A percentile compares a stretch with the other conserved stretches of the same genome.
These are phyloP conservation scores for Escovopsis weberi DNA, from an alignment of 2,329 filamentous ascomycete species.

Conservation along the genomic window DNA sequence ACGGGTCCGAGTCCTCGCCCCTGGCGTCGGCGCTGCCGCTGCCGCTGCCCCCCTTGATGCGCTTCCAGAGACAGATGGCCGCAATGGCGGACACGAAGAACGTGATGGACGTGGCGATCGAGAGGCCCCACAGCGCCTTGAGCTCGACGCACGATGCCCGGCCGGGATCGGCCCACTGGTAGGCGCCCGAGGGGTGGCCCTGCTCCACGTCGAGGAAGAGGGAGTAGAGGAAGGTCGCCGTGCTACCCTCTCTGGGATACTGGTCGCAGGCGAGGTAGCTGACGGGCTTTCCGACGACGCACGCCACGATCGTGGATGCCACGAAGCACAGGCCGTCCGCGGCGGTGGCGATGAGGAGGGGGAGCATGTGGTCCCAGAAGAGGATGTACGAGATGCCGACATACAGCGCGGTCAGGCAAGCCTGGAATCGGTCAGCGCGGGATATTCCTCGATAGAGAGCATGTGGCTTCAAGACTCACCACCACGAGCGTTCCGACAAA, in stretches of 20 bases:
- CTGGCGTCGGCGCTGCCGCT: conserved; percentile 4
- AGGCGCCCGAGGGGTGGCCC: conserved; percentile 7
- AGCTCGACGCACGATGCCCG: conserved; percentile 63
- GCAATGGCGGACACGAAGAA: conserved; percentile 50
- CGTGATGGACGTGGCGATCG: conserved; percentile 61
- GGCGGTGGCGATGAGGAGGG: conserved; percentile 52
- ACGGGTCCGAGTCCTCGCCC: too few relatives aligned
- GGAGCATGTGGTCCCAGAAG: conserved; percentile 62
- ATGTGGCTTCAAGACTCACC: conserved; percentile 37
- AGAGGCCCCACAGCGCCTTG: conserved; percentile 77
- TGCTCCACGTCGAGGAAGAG: conserved; percentile 24
- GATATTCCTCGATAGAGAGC: not conserved
- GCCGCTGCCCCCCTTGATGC: conserved; percentile 28
- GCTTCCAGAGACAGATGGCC: conserved; percentile 47
- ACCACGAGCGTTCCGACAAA: conserved; percentile 67
- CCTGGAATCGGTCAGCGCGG: conserved; percentile 11
- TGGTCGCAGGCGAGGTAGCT: conserved; percentile 59
- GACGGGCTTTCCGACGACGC: conserved; percentile 66
- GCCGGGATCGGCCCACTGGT: conserved; percentile 35
- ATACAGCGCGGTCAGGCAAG: conserved; percentile 67
- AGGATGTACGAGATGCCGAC: conserved; percentile 67
- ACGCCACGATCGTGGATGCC: conserved; percentile 62
- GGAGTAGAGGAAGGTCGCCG: conserved; percentile 30
- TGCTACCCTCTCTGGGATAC: conserved; percentile 28
- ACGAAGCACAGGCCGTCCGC: conserved; percentile 58